Evolutionary conservation across 768 basidiomycete species (phyloP).

Genomic region (Ramaria sp.): DNA sequence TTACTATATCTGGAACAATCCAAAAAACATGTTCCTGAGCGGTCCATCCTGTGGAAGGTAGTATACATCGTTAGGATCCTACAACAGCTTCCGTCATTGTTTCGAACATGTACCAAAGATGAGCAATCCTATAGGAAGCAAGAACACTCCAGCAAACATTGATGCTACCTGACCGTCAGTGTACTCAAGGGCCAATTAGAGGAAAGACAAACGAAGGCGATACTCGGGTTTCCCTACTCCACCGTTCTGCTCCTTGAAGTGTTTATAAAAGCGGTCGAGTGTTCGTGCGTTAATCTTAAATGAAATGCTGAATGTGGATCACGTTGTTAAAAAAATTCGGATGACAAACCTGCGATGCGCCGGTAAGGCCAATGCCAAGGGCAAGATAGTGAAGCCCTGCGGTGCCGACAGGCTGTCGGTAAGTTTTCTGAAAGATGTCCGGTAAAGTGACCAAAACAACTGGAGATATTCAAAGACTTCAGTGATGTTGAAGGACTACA

Average conservation of each 20-base stretch:
- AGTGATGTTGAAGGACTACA: background rate
- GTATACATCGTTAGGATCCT: background rate
- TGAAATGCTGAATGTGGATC: background rate
- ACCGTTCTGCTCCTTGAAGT: slow-evolving; percentile 40
- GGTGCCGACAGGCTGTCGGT: slow-evolving; percentile 45
- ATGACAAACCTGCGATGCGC: slow-evolving; percentile 28
- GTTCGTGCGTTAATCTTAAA: slow-evolving; percentile 35
- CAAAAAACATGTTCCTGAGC: slow-evolving; percentile 49
- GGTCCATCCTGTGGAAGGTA: slow-evolving; percentile 45
- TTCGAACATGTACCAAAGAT: slow-evolving; percentile 19
- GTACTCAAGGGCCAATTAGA: background rate
- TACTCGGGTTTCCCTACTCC: slow-evolving; percentile 48
- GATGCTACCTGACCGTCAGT: slow-evolving; percentile 29
- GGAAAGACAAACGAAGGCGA: slow-evolving; percentile 29
- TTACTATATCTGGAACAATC: slow-evolving; percentile 60
- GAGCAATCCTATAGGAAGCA: slow-evolving; percentile 58
- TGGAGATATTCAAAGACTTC: slow-evolving; percentile 16
- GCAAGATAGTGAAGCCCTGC: slow-evolving; percentile 63
- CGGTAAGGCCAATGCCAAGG: slow-evolving; percentile 50
- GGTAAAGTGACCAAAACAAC: slow-evolving; percentile 63
- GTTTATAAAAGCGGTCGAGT: slow-evolving; percentile 45
- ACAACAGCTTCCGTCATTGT: background rate
- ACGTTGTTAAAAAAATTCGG: background rate
- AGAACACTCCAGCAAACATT: slow-evolving; percentile 46
- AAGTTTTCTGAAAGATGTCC: slow-evolving; percentile 42